A percentile compares a stretch with the other conserved stretches of the same genome.
Evolutionary conservation across 129 eudicot genomes (phyloP).

Genomic region (Helianthus annuus): DNA sequence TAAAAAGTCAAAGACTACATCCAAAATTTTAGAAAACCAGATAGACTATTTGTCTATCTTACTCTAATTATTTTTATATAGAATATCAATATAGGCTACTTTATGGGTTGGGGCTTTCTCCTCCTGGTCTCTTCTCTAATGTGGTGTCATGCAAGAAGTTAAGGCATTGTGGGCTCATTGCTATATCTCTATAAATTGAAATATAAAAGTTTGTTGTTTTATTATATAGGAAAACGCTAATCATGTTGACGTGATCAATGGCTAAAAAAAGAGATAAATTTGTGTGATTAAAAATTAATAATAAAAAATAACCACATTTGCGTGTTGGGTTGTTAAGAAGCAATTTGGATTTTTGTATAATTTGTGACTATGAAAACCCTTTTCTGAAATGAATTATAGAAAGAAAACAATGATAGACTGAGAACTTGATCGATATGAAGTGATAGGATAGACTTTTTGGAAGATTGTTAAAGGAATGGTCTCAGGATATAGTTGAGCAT

Average conservation of each 20-base stretch:
- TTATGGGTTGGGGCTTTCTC: background rate
- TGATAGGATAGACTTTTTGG: constrained; percentile 10
- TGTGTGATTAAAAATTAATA: background rate
- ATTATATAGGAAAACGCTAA: background rate
- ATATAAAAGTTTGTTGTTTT: background rate
- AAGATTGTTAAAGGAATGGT: constrained; percentile 9
- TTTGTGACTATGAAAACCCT: background rate
- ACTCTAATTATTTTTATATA: background rate
- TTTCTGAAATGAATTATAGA: background rate
- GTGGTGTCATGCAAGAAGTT: background rate
- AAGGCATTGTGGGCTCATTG: background rate
- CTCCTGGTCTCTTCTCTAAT: background rate
- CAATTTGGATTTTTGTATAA: background rate
- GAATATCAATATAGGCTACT: background rate
- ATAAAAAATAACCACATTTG: background rate
- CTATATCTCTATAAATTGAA: background rate
- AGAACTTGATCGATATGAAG: background rate
- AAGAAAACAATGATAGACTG: background rate
- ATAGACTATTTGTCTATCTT: background rate
- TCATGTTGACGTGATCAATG: background rate
- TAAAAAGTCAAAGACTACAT: too few relatives aligned
- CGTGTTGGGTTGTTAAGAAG: constrained; percentile 7
- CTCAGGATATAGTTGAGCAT: background rate
- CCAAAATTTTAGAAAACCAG: too few relatives aligned
- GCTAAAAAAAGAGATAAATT: background rate